Evolutionary conservation across 2,329 filamentous ascomycete species (phyloP), one percentile per base, ranked within the genome.

Genomic region (Aschersonia sp.): DNA sequence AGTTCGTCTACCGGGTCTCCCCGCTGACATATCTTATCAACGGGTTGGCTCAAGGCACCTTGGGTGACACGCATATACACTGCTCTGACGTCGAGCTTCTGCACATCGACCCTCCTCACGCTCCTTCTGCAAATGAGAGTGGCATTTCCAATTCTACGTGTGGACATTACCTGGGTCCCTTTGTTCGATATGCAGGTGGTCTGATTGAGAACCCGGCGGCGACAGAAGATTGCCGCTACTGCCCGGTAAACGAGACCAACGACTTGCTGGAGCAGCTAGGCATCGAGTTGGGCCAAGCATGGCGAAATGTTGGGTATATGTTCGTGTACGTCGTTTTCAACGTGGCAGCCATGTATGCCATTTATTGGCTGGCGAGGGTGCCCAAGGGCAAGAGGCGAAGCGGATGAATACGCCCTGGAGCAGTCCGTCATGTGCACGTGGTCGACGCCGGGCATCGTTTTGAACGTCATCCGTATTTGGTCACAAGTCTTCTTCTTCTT

Each of bases 11-110:
- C 65, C 76, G 81, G 42, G 66, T 86, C 43, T 85, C 80, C 0
- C 85, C 86, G 0, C 83, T 92, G 58, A 88, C 82, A 0, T 92
- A 92, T 61, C 68, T 89, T 31, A 76, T 89, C 44, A 72, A 74
- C 31, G 82, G 80, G 40, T 77, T 91, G 9, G 32, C 40, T 28
- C 7, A 5, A 10, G 20, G 7, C 6, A n/a, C 7, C 5, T 42
- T 42, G 7, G 40, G 7, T 7, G 20, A 42, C 40, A 7, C 5
- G 5, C 6, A 5, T 5, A 42, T 3, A 7, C 5, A 12, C n/a
- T 42, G 40, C 20, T 42, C 40, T n/a, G 40, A 5, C 9, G n/a
- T 20, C 6, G 40, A 42, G 40, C 5, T 28, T 5, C 9, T 12
- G 20, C 40, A 12, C n/a, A 42, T 42, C 20, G 9, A 12, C 6